Evolutionary conservation across 345 rosid genomes (phyloP).

Genomic region (Excoecaria agallocha): DNA sequence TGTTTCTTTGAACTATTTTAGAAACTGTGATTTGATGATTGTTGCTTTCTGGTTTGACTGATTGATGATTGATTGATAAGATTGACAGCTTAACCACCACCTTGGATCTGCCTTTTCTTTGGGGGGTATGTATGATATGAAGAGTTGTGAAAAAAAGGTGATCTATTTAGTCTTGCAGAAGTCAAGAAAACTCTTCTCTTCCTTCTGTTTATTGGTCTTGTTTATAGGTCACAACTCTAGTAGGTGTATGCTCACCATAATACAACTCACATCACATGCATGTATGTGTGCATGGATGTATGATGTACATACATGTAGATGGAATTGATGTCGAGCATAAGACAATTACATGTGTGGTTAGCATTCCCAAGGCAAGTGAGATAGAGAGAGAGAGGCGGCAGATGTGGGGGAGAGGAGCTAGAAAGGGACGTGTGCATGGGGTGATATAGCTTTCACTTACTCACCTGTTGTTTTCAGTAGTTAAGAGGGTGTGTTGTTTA

Average conservation of each 20-base stretch:
- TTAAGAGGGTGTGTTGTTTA: conserved; percentile 31
- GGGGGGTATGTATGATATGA: conserved; percentile 7
- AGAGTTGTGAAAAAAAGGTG: conserved; percentile 34
- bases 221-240: background rate
- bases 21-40: conserved; percentile 12
- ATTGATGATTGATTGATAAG: conserved; percentile 38
- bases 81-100: conserved; percentile 56
- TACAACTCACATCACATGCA: background rate
- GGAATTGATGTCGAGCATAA: too few relatives aligned
- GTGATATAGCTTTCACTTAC: conserved; percentile 43
- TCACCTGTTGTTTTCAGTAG: conserved; percentile 46
- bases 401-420: conserved; percentile 48
- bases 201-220: conserved; percentile 21
- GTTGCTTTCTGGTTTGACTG: conserved; percentile 18
- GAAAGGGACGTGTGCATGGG: conserved; percentile 58
- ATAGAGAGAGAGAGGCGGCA: conserved; percentile 41
- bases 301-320: too few relatives aligned
- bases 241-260: background rate
- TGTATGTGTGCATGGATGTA: conserved; percentile 4
- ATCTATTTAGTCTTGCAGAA: conserved; percentile 21
- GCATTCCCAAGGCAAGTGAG: conserved; percentile 37
- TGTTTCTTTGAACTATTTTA: conserved; percentile 23
- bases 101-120: conserved; percentile 45
- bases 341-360: conserved; percentile 26
- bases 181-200: conserved; percentile 8